Evolutionary conservation across 805 yeast species (phyloP), one percentile per base, ranked within the genome.

Genomic region (Wickerhamomyces rabaulensis): DNA sequence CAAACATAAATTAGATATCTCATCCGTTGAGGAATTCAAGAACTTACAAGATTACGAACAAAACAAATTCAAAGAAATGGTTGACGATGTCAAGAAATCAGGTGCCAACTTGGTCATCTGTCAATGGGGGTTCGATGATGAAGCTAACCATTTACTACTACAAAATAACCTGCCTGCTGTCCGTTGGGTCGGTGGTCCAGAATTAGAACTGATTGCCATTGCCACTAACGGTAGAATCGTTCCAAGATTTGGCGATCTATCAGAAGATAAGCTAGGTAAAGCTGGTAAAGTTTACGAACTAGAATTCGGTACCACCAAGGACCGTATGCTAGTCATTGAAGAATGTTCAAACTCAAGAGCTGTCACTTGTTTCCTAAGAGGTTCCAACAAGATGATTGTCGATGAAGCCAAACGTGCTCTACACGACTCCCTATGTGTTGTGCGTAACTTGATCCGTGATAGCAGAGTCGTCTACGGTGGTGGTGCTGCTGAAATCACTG

Each of bases 91-190:
- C 46, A 91, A 94, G 69, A 79, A 76, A 22, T 76, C 96, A 0
- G 98, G 98, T 38, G 98, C 99, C 25, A 92, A 91, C 66, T 79
- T 92, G 46, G 99, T 92, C 44, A 92, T 95, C 36, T 94, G 99
- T 71, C 99, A 92, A 72, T 92, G 99, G 99, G 99, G 99, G 16
- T 94, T 92, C 60, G 99, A 92, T 67, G 99, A 92, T 66, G 99
- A 92, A 73, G 98, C 98, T 38, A 92, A 92, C 69, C 97, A 94
- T 68, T 70, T 94, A 63, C 75, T 94, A 50, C 73, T 91, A 56
- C 86, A 92, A 58, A 89, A 92, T 67, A 79, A 87, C 39, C 76
- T 94, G 52, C 96, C 97, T 35, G 98, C 98, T 21, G 94, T 94
- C 37, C 82, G 99, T 73, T 94, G 99, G 99, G 96, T 94, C 44